Evolutionary conservation across 1,284 basidiomycete genomes (phyloP).

Genomic region (Macrocystidia cucumis): DNA sequence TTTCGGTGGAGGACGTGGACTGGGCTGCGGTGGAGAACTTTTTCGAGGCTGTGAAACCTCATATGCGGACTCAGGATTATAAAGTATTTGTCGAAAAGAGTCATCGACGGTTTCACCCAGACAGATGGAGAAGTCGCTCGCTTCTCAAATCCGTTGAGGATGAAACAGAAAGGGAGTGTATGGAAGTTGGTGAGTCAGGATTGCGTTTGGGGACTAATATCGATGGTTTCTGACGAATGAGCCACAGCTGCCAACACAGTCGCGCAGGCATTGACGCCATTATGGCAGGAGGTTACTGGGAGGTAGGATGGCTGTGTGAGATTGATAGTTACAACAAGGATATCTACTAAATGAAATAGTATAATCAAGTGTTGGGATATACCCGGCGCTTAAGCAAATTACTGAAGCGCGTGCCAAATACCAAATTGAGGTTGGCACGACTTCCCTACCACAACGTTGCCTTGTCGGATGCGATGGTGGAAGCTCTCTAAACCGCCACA

Average conservation of each 20-base stretch:
- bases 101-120: slow-evolving; percentile 62
- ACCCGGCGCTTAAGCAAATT: too few relatives aligned
- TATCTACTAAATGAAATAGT: too few relatives aligned
- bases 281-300: slow-evolving; percentile 41
- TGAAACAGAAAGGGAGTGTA: slow-evolving; percentile 40
- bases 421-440: too few relatives aligned
- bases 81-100: slow-evolving; percentile 58
- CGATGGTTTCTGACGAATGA: too few relatives aligned
- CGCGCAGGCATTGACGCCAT: slow-evolving; percentile 51
- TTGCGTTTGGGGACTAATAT: too few relatives aligned
- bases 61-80: slow-evolving; percentile 53
- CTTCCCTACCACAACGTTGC: too few relatives aligned
- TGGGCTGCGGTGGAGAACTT: slow-evolving; percentile 66
- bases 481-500: too few relatives aligned
- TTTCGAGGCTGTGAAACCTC: slow-evolving; percentile 41
- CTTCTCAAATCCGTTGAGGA: slow-evolving; percentile 44
- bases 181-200: slow-evolving; percentile 48
- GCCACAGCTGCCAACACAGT: slow-evolving; percentile 46
- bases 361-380: too few relatives aligned
- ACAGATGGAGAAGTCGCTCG: slow-evolving; percentile 52
- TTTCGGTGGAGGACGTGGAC: slow-evolving; percentile 55
- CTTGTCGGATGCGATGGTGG: too few relatives aligned
- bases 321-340: too few relatives aligned
- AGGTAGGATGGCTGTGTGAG: too few relatives aligned
- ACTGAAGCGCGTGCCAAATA: too few relatives aligned